Evolutionary conservation across 2,329 filamentous ascomycete genomes (phyloP), one percentile per base, ranked within the genome.

Genomic region (Aspergillus hiratsukae): DNA sequence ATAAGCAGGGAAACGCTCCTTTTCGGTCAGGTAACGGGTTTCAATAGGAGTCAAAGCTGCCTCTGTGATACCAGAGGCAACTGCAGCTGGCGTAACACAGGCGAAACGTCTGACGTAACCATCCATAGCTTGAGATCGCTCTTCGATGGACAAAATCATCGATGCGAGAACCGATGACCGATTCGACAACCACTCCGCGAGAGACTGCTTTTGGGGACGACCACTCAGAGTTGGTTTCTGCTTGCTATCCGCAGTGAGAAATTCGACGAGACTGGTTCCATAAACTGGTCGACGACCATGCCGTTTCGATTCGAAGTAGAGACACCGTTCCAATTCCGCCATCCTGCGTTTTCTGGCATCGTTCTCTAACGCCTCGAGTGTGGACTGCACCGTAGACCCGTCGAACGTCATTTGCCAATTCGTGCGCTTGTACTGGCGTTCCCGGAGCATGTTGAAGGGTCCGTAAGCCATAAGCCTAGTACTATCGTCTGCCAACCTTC

Each of bases 21-120:
- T 69, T 9, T 65, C 69, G 14, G 69, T 72, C 51, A 75, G 64
- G 37, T 72, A 68, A 23, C 69, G 78, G 3, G 86, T 83, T 53
- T 87, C 75, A 58, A 79, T 80, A 48, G 87, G 78, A 0, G 88
- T 88, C 6, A 94, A 78, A 1, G 89, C 71, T 25, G 92, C 78
- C 28, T 82, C 80, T 19, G 85, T 84, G 65, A 95, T 80, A 61
- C 95, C 91, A 29, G 88, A 84, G 0, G 91, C 91, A 3, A 96
- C 86, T 11, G 91, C 93, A 1, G 90, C 87, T 2, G 94, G 94
- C 0, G 94, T 97, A 35, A 96, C 86, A 66, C 93, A 99, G 1
- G 89, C 90, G 67, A 97, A 99, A 69, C 93, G 90, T 61, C 89
- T 86, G 53, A 99, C 87, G 2, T 83, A 86, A 0, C 84, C 85